Evolutionary conservation across 306 rosid genomes (phyloP).

Genomic region (Vicia faba): DNA sequence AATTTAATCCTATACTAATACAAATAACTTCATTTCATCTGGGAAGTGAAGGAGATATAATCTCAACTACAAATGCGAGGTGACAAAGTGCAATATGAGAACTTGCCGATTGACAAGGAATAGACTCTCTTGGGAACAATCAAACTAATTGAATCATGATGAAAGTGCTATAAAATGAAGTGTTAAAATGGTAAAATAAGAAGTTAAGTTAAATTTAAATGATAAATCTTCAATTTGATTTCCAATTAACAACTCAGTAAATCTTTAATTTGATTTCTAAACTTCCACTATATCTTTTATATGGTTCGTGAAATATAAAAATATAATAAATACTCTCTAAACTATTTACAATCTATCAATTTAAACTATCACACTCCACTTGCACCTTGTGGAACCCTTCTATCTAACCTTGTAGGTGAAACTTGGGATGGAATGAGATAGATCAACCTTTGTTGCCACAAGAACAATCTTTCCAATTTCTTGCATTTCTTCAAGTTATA

Average conservation of each 20-base stretch:
- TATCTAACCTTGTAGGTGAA: constrained; percentile 77
- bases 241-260: too few relatives aligned
- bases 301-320: neutral
- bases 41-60: too few relatives aligned
- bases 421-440: constrained; percentile 69
- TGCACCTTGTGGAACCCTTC: constrained; percentile 78
- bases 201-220: neutral
- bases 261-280: neutral
- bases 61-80: too few relatives aligned
- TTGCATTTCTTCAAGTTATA: constrained; percentile 53
- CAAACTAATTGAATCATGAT: neutral
- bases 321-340: neutral
- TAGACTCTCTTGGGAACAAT: neutral
- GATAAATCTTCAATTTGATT: neutral
- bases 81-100: too few relatives aligned
- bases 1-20: too few relatives aligned
- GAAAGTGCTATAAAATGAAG: neutral
- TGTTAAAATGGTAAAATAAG: neutral
- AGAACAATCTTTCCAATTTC: constrained; percentile 71
- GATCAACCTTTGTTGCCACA: constrained; percentile 85
- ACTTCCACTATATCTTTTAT: neutral
- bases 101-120: neutral
- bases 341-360: neutral
- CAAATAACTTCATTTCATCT: too few relatives aligned
- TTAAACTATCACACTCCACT: constrained; percentile 42